phyloP scores from a whole-genome alignment of 768 basidiomycete genomes.

The Termitomyces heimii region DNA sequence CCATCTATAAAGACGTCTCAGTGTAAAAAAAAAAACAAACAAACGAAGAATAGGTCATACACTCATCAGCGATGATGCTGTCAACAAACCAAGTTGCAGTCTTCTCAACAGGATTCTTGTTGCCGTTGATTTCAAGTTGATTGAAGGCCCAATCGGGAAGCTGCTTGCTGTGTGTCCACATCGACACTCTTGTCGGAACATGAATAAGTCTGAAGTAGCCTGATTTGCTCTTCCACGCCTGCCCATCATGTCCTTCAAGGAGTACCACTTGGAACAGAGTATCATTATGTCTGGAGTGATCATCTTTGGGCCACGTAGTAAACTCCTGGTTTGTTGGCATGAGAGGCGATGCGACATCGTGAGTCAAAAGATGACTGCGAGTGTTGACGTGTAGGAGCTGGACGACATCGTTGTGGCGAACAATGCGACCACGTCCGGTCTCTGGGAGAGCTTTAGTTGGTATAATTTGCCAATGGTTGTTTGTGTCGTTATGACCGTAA shows the following conservation, averaged over 20 bases:
- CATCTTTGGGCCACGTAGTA: slow-evolving; percentile 84
- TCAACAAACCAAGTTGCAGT: slow-evolving; percentile 88
- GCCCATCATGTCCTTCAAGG: slow-evolving; percentile 66
- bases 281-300: slow-evolving; percentile 74
- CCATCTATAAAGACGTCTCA: slow-evolving; percentile 30
- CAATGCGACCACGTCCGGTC: slow-evolving; percentile 86
- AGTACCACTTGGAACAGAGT: slow-evolving; percentile 82
- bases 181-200: slow-evolving; percentile 80
- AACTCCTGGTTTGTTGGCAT: slow-evolving; percentile 99
- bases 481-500: slow-evolving; percentile 89
- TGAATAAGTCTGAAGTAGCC: slow-evolving; percentile 91
- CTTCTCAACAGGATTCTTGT: slow-evolving; percentile 83
- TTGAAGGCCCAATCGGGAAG: slow-evolving; percentile 97
- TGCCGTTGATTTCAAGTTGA: slow-evolving; percentile 97
- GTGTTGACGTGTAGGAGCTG: slow-evolving; percentile 88
- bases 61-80: slow-evolving; percentile 66
- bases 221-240: slow-evolving; percentile 90
- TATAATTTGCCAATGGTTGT: slow-evolving; percentile 94
- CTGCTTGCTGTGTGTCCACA: slow-evolving; percentile 86
- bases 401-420: slow-evolving; percentile 84
- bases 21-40: background rate
- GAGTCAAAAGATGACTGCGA: slow-evolving; percentile 78
- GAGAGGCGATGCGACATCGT: slow-evolving; percentile 95
- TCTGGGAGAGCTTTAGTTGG: slow-evolving; percentile 95
- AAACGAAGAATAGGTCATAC: slow-evolving; percentile 37